Conservation (phyloP, 164 flowering plant genomes). For the Vitis cinerea region DNA sequence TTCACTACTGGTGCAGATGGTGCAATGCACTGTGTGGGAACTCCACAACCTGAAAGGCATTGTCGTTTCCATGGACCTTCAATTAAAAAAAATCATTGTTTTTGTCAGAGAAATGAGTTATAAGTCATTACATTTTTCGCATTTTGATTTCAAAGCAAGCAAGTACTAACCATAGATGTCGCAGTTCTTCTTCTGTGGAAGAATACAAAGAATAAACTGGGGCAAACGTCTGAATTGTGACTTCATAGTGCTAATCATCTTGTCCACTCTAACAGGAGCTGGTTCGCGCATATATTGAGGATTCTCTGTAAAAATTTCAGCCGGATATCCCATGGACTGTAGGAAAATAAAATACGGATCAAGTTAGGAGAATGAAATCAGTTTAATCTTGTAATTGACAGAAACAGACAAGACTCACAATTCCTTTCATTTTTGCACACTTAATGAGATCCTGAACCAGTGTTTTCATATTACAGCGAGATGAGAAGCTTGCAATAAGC, state of each 20-base stretch:
- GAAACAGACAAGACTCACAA: constrained; percentile 10
- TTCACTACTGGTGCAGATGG: not conserved
- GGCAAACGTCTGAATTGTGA: constrained; percentile 6
- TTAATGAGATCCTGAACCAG: constrained; percentile 11
- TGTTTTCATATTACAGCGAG: constrained; percentile 5
- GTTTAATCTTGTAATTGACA: not conserved
- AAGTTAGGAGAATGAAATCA: not conserved
- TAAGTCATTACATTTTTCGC: too few relatives aligned
- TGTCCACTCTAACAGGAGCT: constrained; percentile 21
- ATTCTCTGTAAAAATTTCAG: constrained; percentile 9
- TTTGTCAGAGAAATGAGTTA: too few relatives aligned
- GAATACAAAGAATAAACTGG: constrained; percentile 18
- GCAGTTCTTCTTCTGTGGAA: constrained; percentile 20
- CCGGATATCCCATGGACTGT: constrained; percentile 2
- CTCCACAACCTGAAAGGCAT: constrained; percentile 10
- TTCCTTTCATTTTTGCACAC: constrained; percentile 17
- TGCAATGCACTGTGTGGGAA: constrained; percentile 11
- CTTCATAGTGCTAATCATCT: constrained; percentile 10
- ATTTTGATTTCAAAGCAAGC: too few relatives aligned
- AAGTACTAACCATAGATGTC: constrained; percentile 14
- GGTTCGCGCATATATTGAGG: constrained; percentile 1
- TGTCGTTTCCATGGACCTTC: constrained; percentile 15
- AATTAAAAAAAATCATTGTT: not conserved
- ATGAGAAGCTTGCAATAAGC: constrained; percentile 17
- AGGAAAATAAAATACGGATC: not conserved